phyloP scores from a whole-genome alignment of 225 moss, liverwort and hornwort genomes.

The Polytrichum commune region DNA sequence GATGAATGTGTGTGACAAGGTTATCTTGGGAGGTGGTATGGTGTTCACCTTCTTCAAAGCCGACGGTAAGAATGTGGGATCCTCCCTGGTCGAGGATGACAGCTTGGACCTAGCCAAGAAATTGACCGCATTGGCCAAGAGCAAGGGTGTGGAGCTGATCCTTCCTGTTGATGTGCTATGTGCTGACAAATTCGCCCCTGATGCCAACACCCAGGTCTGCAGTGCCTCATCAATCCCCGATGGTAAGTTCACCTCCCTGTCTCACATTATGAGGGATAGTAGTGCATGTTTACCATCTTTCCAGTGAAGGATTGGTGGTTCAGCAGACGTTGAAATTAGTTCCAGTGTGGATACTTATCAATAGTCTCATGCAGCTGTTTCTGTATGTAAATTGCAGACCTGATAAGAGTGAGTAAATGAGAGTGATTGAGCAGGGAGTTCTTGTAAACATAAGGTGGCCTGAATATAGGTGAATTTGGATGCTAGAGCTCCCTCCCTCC shows the following conservation, averaged over 20 bases:
- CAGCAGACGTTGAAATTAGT: no score
- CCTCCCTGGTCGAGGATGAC: constrained; percentile 89
- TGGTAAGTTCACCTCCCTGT: constrained; percentile 28
- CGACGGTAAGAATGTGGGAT: constrained; percentile 64
- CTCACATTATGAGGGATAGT: not conserved
- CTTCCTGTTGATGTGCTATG: constrained; percentile 73
- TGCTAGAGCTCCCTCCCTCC: no score
- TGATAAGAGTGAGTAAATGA: no score
- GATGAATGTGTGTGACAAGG: constrained; percentile 83
- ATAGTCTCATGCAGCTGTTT: no score
- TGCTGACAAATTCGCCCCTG: constrained; percentile 78
- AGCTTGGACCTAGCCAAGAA: constrained; percentile 74
- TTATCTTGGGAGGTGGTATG: constrained; percentile 98
- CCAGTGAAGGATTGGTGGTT: no score
- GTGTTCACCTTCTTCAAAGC: constrained; percentile 98
- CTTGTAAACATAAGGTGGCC: no score
- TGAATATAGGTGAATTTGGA: no score
- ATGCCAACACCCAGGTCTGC: constrained; percentile 48
- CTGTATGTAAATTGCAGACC: no score
- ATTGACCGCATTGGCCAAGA: constrained; percentile 61
- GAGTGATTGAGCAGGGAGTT: no score
- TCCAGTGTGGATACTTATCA: no score
- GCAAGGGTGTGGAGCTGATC: constrained; percentile 89
- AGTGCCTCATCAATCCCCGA: constrained; percentile 63
- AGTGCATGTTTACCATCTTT: no score